Conservation (phyloP, 1,139 yeast genomes). For the Blastobotrys elegans region DNA sequence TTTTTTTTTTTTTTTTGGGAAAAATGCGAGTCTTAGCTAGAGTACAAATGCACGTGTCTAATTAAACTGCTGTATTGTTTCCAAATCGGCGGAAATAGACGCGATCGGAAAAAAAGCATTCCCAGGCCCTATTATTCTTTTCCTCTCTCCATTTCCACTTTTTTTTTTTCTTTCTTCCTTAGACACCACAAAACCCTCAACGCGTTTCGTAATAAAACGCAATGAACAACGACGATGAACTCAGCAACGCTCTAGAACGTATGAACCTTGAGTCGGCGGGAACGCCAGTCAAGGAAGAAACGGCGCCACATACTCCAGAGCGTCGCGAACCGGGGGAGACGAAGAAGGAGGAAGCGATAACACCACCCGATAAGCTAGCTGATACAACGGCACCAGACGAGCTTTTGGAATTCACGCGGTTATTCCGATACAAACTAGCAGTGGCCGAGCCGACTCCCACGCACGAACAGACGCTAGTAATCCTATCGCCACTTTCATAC, state of each 20-base stretch:
- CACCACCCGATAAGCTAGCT: neutral
- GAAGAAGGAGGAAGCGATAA: no score
- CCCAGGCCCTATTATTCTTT: neutral
- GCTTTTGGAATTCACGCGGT: conserved; percentile 10
- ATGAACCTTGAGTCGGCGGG: conserved; percentile 6
- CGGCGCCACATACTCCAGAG: neutral
- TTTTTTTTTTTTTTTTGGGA: no score
- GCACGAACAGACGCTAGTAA: conserved; percentile 22
- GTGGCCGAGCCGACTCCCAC: conserved; percentile 1
- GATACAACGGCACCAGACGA: neutral
- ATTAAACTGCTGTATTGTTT: no score
- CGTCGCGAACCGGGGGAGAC: no score
- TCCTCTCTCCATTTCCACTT: neutral
- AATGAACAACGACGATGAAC: conserved; percentile 4
- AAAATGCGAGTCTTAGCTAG: no score
- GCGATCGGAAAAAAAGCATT: no score
- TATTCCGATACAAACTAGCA: conserved; percentile 9
- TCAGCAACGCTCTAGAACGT: conserved; percentile 6
- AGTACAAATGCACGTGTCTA: neutral
- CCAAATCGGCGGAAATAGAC: neutral
- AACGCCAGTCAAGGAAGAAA: neutral
- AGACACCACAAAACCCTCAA: neutral
- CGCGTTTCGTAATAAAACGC: neutral
- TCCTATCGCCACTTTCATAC: conserved; percentile 33
- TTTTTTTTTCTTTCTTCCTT: neutral